A percentile compares a stretch with the other conserved stretches of the same genome.
These are phyloP conservation scores for Apiotrichum domesticum DNA, from an alignment of 1,284 basidiomycete species.

Conservation along the genomic window DNA sequence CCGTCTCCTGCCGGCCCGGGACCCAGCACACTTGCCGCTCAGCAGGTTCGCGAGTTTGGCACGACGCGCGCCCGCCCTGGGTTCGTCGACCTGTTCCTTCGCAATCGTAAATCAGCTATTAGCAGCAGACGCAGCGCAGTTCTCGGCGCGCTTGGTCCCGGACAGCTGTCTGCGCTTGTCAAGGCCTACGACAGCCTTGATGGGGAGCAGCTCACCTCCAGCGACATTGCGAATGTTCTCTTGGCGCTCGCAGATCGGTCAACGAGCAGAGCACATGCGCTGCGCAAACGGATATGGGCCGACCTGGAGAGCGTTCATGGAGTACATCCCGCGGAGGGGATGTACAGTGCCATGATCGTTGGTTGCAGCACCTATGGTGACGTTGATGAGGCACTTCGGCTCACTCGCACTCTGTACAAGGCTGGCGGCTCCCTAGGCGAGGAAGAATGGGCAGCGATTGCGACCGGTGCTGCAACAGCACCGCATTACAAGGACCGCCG, in stretches of 20 bases:
- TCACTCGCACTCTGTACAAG: background rate
- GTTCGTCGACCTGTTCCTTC: conserved; percentile 1
- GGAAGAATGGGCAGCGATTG: background rate
- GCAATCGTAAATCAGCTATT: background rate
- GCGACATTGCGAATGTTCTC: background rate
- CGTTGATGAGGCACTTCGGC: background rate
- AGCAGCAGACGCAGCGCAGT: background rate
- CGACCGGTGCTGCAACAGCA: background rate
- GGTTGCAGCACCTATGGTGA: background rate
- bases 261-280: background rate
- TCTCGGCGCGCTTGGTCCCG: conserved; percentile 1
- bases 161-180: background rate
- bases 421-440: background rate
- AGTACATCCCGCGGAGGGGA: background rate
- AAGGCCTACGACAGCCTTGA: conserved; percentile 8
- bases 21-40: background rate
- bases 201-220: background rate
- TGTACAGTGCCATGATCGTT: background rate
- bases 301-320: conserved; percentile 9
- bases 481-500: background rate
- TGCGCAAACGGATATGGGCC: conserved; percentile 16
- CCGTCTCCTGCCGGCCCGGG: conserved; percentile 7
- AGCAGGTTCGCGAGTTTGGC: background rate
- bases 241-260: background rate
- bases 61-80: background rate